Evolutionary conservation across 163 green algal species (phyloP), one percentile per base, ranked within the genome.

Genomic region (Chlorella variabilis): DNA sequence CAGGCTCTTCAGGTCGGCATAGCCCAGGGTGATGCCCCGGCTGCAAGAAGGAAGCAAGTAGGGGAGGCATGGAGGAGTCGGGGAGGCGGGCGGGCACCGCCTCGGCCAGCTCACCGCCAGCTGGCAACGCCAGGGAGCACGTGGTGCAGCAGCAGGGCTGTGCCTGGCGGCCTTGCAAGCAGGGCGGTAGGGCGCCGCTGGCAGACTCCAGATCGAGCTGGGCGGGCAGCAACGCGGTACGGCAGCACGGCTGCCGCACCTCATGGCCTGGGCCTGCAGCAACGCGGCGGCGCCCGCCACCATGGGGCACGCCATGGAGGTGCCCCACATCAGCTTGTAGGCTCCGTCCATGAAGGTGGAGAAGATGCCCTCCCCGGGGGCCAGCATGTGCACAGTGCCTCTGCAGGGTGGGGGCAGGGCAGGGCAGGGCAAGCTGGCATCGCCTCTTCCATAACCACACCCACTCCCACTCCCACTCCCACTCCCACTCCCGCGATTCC

Each of bases 261-360:
- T 80, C 54, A 69, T 58, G 36, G 73, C 73, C 17, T 49, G 27
- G 6, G 79, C 41, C 51, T 87, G 75, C 7, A 89, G 62, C 48
- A 95, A 73, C 2, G 88, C 91, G 17, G 84, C 87, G 6, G 87
- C 90, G 5, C 83, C 92, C 2, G 88, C 49, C n/a, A 93, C 90
- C 63, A 89, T 83, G 36, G 89, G 91, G 25, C 87, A 88, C 23
- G 92, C 88, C 86, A 94, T 93, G 18, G 85, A 92, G 27, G 92
- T 96, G 41, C 92, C 92, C 20, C 74, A 89, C 84, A 91, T 87
- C 34, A 56, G 41, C 34, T 61, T 80, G 71, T 94, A 96, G 0
- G 41, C 68, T 9, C 82, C 85, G 61, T 86, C 83, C 51, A 83
- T 38, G 2, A 59, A 84, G 7, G 88, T 90, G 73, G 78, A 88